These are phyloP conservation scores for Ziziphus jujuba DNA, from an alignment of 306 rosid genomes.

Conservation along the genomic window DNA sequence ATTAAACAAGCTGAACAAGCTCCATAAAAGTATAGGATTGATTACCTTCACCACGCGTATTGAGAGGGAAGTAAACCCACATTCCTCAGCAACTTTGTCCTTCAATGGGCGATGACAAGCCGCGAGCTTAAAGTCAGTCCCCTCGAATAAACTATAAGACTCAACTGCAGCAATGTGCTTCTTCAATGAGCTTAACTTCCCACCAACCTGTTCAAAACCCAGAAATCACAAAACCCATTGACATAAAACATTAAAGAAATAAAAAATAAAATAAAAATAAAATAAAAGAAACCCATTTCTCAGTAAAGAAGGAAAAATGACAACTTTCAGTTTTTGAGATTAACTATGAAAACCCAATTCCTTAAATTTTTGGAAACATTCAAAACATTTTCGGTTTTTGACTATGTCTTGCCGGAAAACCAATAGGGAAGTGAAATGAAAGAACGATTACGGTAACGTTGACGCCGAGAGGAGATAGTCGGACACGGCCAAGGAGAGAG, in stretches of 20 bases:
- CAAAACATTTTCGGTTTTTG: neutral
- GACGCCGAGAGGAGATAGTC: constrained; percentile 81
- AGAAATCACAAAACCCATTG: neutral
- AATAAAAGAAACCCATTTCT: neutral
- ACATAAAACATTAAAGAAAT: neutral
- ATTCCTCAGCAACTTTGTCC: constrained; percentile 64
- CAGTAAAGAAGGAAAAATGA: neutral
- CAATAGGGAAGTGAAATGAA: neutral
- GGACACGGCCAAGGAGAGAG: constrained; percentile 82
- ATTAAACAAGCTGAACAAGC: neutral
- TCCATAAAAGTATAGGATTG: neutral
- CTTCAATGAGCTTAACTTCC: constrained; percentile 58
- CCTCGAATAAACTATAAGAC: constrained; percentile 46
- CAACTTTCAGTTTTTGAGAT: neutral
- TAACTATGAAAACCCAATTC: neutral
- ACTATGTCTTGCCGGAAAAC: neutral
- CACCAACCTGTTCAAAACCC: constrained; percentile 61
- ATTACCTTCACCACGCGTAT: constrained; percentile 71
- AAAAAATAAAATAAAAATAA: too few relatives aligned
- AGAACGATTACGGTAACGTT: constrained; percentile 63
- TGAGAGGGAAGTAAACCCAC: constrained; percentile 88
- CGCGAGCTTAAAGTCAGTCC: constrained; percentile 92
- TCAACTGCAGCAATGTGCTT: constrained; percentile 59
- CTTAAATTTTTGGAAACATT: neutral
- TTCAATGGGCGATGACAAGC: constrained; percentile 55